Base-by-base conservation (phyloP, 176 grass and related monocot species). In the Carex parvula region DNA sequence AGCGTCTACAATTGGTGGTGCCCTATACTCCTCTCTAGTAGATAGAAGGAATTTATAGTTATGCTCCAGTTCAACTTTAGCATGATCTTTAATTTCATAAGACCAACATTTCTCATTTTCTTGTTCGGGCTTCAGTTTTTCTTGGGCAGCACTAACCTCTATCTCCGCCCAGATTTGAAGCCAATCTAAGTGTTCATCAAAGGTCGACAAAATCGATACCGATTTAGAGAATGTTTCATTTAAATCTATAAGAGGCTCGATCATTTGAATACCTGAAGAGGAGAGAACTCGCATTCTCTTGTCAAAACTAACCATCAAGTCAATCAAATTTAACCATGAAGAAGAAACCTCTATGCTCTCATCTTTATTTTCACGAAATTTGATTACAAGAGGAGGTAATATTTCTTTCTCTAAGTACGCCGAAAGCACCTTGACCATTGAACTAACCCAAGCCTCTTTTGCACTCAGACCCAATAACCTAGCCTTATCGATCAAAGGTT, bases 371-470 rank as follows among this genome's bases (percentile, higher is more conserved):
- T 50, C 32, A 22, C 80, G 58, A 83, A 88, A 90, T 55, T 86
- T 85, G 22, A 50, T 70, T 50, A 86, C 89, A 65, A 93, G 86
- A 20, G 58, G 12, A 77, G 91, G 91, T 79, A 98, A 91, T 85
- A 89, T 86, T 84, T 93, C 85, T 66, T 69, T 90, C 82, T 93
- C 92, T 74, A 98, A 84, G 83, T 93, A 95, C 67, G 83, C 68
- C 78, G 80, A 74, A 84, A 98, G 92, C 54, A 95, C 87, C 90
- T 89, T 95, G 53, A 95, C 88, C 89, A 98, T 98, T 90, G 88
- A 89, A 81, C 88, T 91, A 57, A 98, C 91, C 95, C 92, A 98
- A 75, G 93, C 92, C 85, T 98, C 95, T 94, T 93, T 98, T 50
- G 92, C 95, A 83, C 95, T 95, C 80, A 89, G 91, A 46, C 95